Conservation (phyloP, 1,284 basidiomycete genomes). For the Psilocybe mexicana region DNA sequence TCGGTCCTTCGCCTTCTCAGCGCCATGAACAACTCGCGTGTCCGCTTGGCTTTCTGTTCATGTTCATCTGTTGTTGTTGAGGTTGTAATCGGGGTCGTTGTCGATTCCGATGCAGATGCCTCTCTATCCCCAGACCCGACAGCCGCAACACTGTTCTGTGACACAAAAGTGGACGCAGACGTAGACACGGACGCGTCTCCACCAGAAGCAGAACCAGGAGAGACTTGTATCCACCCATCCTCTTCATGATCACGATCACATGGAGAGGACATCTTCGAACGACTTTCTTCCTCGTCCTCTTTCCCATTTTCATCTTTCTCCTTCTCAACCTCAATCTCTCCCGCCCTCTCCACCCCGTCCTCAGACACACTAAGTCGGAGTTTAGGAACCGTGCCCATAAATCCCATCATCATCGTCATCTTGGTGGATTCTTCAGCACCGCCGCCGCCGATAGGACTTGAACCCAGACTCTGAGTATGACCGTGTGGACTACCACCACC, state of each 20-base stretch:
- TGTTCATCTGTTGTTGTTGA: conserved; percentile 3
- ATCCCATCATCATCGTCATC: not conserved
- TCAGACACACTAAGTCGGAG: conserved; percentile 36
- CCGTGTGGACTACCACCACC: too few species aligned
- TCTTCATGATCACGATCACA: conserved; percentile 39
- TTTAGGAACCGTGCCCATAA: conserved; percentile 2
- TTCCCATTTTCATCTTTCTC: too few species aligned
- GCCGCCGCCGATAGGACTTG: conserved; percentile 24
- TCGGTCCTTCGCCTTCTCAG: conserved; percentile 40
- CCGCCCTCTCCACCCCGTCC: conserved; percentile 26
- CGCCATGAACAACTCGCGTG: conserved; percentile 40
- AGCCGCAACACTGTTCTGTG: too few species aligned
- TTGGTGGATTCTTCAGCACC: conserved; percentile 28
- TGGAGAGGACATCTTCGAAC: conserved; percentile 28
- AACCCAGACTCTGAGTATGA: conserved; percentile 27
- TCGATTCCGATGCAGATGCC: too few species aligned
- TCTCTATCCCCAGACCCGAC: too few species aligned
- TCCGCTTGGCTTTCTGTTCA: conserved; percentile 33
- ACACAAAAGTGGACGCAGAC: too few species aligned
- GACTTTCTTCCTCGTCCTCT: not conserved
- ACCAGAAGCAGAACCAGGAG: too few species aligned
- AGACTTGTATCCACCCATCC: conserved; percentile 41
- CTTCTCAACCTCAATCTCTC: too few species aligned
- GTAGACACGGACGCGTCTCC: too few species aligned
- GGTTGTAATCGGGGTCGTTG: too few species aligned